Conservation (phyloP, 169 alveolate genomes). For the Cryptosporidium muris region DNA sequence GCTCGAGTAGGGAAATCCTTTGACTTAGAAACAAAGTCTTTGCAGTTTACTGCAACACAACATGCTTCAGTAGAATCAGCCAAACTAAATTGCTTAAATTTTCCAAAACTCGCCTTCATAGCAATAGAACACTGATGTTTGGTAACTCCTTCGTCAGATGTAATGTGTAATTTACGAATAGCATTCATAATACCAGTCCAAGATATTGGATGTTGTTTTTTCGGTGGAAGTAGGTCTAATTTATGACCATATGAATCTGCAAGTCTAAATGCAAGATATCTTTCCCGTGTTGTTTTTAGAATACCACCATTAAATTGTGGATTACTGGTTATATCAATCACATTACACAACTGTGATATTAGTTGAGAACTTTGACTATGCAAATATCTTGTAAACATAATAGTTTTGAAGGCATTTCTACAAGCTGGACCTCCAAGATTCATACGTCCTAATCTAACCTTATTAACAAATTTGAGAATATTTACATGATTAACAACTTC, state of each 20-base stretch:
- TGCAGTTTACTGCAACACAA: conserved; percentile 42
- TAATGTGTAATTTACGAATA: conserved; percentile 19
- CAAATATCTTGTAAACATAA: conserved; percentile 50
- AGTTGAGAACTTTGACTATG: conserved; percentile 43
- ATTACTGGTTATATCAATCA: conserved; percentile 48
- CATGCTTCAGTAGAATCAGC: conserved; percentile 54
- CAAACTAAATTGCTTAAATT: conserved; percentile 36
- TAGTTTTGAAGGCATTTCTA: conserved; percentile 56
- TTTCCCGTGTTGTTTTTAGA: conserved; percentile 48
- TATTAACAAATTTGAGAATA: conserved; percentile 55
- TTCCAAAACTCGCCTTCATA: conserved; percentile 60
- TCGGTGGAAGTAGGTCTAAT: conserved; percentile 49
- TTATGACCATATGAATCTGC: conserved; percentile 63
- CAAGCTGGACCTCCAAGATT: conserved; percentile 65
- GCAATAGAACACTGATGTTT: conserved; percentile 48
- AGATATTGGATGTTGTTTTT: conserved; percentile 46
- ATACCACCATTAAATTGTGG: conserved; percentile 59
- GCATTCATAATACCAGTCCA: conserved; percentile 54
- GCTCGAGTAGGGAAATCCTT: too few species aligned
- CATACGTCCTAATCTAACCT: conserved; percentile 51
- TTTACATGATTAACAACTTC: conserved; percentile 59
- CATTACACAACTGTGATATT: conserved; percentile 23
- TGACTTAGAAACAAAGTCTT: conserved; percentile 6
- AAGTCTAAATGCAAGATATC: conserved; percentile 46
- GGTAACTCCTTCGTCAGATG: conserved; percentile 6